phyloP scores from a whole-genome alignment of 2,329 filamentous ascomycete genomes.

The Dactylellina sp. region DNA sequence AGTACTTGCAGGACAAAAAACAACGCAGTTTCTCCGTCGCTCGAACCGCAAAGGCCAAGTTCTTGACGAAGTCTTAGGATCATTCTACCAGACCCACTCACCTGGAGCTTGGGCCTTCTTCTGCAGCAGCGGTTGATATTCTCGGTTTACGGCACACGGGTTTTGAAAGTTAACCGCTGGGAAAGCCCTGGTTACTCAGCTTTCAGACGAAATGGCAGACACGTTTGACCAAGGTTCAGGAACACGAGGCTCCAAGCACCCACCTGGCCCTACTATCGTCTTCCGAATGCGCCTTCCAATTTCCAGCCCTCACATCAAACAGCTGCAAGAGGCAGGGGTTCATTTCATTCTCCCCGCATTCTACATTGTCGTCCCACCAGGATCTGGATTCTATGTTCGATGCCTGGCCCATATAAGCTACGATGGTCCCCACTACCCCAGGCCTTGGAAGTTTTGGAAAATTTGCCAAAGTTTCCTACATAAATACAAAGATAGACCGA shows the following conservation, averaged over 20 bases:
- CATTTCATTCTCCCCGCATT: conserved; percentile 26
- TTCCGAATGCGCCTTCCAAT: conserved; percentile 29
- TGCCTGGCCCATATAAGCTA: conserved; percentile 45
- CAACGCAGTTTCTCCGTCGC: conserved; percentile 44
- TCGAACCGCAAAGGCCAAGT: no score
- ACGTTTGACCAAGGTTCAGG: conserved; percentile 16
- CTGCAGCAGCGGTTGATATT: conserved; percentile 31
- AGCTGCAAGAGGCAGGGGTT: conserved; percentile 38
- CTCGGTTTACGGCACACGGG: conserved; percentile 15
- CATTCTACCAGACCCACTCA: conserved; percentile 35
- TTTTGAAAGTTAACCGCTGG: conserved; percentile 29
- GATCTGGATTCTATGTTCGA: conserved; percentile 6
- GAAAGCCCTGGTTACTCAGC: conserved; percentile 5
- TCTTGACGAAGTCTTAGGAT: conserved; percentile 16
- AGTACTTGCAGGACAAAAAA: not conserved
- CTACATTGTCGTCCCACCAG: conserved; percentile 33
- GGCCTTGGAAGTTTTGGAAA: conserved; percentile 26
- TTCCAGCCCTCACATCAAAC: conserved; percentile 28
- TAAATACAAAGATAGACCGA: conserved; percentile 20
- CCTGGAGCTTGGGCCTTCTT: conserved; percentile 48
- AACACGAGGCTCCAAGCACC: conserved; percentile 30
- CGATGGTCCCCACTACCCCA: conserved; percentile 42
- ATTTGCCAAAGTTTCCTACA: conserved; percentile 28
- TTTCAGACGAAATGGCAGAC: conserved; percentile 15
- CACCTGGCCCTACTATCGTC: conserved; percentile 7